phyloP scores from a whole-genome alignment of 1,284 basidiomycete species.

The Meira miltonrushii region DNA sequence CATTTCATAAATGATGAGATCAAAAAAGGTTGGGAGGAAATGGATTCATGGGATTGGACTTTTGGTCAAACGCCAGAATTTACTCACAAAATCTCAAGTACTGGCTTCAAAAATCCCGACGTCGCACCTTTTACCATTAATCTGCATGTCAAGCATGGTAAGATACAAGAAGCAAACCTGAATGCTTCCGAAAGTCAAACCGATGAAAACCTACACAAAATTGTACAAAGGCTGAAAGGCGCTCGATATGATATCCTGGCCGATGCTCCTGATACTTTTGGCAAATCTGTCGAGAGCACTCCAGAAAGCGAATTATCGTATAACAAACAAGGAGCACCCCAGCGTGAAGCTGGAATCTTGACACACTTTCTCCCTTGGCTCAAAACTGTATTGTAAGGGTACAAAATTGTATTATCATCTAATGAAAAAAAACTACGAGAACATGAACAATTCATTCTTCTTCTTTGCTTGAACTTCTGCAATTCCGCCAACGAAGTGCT shows the following conservation, averaged over 20 bases:
- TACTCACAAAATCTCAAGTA: conserved; percentile 52
- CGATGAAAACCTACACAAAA: conserved; percentile 13
- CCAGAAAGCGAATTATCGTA: no score
- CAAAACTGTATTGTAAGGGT: no score
- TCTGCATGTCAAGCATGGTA: conserved; percentile 6
- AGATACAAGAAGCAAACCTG: not conserved
- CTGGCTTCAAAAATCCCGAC: conserved; percentile 12
- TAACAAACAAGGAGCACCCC: no score
- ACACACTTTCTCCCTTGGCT: no score
- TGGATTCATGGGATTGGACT: conserved; percentile 83
- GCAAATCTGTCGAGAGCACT: no score
- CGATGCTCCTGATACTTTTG: conserved; percentile 18
- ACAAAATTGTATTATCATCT: no score
- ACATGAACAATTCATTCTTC: conserved; percentile 22
- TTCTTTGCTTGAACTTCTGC: conserved; percentile 53
- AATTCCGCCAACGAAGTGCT: conserved; percentile 52
- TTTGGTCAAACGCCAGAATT: conserved; percentile 95
- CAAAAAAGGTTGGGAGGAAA: conserved; percentile 24
- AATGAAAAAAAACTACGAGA: conserved; percentile 2
- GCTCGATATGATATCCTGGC: conserved; percentile 31
- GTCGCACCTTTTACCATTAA: not conserved
- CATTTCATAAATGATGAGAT: conserved; percentile 15
- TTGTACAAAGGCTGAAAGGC: conserved; percentile 18
- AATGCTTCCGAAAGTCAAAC: conserved; percentile 9
- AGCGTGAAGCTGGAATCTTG: no score